phyloP scores from a whole-genome alignment of 345 rosid species.

The Pseudoturritis turrita region DNA sequence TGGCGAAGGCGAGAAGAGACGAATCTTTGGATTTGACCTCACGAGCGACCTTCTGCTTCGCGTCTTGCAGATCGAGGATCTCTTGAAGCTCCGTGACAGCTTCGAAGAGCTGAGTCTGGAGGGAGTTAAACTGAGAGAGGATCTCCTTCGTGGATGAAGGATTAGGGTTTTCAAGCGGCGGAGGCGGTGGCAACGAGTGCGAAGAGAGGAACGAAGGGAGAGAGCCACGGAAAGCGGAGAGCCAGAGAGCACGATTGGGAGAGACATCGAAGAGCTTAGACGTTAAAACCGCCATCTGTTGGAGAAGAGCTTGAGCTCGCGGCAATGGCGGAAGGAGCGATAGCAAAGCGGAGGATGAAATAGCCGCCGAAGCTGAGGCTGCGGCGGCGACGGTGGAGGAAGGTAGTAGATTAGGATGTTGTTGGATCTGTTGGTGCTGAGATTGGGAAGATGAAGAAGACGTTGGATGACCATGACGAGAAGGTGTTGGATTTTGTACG shows the following conservation, averaged over 20 bases:
- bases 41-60: slow-evolving; percentile 53
- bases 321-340: slow-evolving; percentile 89
- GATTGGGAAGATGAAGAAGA: slow-evolving; percentile 37
- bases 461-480: slow-evolving; percentile 46
- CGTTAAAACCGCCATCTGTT: slow-evolving; percentile 68
- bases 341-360: slow-evolving; percentile 66
- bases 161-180: slow-evolving; percentile 49
- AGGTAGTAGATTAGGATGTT: slow-evolving; percentile 24
- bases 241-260: slow-evolving; percentile 71
- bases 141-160: slow-evolving; percentile 67
- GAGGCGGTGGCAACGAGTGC: slow-evolving; percentile 41
- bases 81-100: slow-evolving; percentile 89
- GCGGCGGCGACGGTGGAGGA: slow-evolving; percentile 21
- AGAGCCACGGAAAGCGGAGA: slow-evolving; percentile 71
- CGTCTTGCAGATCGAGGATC: slow-evolving; percentile 91
- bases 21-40: slow-evolving; percentile 61
- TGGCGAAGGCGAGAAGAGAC: slow-evolving; percentile 60
- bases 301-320: slow-evolving; percentile 79
- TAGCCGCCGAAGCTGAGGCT: slow-evolving; percentile 22
- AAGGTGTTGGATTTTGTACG: slow-evolving; percentile 58
- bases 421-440: slow-evolving; percentile 36
- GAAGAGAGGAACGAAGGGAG: slow-evolving; percentile 71
- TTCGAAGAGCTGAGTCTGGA: slow-evolving; percentile 88
- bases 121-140: slow-evolving; percentile 55
- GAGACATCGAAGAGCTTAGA: slow-evolving; percentile 77